Evolutionary conservation across 495 filamentous ascomycete species (phyloP), one percentile per base, ranked within the genome.

Genomic region (Entonaema liquescens): DNA sequence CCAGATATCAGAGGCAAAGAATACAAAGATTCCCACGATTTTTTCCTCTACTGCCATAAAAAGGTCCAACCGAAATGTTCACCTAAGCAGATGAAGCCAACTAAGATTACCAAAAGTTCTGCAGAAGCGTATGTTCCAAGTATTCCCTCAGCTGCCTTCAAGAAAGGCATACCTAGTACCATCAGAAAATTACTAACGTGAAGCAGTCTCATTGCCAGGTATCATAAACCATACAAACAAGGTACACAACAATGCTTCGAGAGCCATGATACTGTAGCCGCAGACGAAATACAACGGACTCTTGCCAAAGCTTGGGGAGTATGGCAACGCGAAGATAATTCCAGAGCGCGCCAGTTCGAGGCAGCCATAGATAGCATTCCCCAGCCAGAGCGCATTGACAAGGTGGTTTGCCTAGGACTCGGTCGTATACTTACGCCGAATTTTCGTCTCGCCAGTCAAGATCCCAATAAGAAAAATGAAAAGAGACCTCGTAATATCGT

Each of bases 321-420:
- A 44, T 71, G 68, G 68, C 17, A 66, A 4, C 17, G 13, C 5
- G 25, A 53, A 1, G 26, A 62, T 2, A 65, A 63, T 15, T 55
- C 29, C 42, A 66, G 15, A 38, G 62, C 68, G 8, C 50, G 13
- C 8, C 40, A 54, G 8, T 21, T 71, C 15, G 19, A 62, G 3
- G 25, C 19, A 13, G 68, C 68, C 8, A 59, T 71, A 35, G 28
- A 63, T 29, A 63, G 36, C 13, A 71, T 71, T 15, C 62, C 58
- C 13, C 44, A 26, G 1, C 68, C 68, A 2, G 31, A 71, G 26
- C 52, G 52, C 3, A 67, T 71, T 13, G 62, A 61, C 2, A 67
- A 63, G 29, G 53, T 71, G 1, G 62, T 71, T 11, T 71, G 68
- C 29, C 13, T 71, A 21, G 68, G 62, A 1, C 54, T 71, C 2